Percentiles rank a stretch among this genome's conserved stretches.
Evolutionary conservation across 1,284 basidiomycete genomes (phyloP).

Genomic region (Tranzscheliella williamsii): DNA sequence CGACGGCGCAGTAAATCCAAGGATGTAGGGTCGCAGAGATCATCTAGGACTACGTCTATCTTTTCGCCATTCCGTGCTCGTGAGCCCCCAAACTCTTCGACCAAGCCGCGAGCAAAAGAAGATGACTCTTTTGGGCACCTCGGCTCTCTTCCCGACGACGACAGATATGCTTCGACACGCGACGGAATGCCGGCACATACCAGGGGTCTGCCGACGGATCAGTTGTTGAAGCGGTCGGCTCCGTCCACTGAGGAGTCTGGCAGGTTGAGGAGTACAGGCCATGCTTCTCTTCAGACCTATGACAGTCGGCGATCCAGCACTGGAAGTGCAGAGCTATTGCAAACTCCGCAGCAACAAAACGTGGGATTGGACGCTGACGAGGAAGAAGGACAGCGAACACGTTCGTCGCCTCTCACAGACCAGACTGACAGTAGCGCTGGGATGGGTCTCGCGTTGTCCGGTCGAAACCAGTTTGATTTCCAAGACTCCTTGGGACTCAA

Average conservation of each 20-base stretch:
- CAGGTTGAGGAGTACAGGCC: too few species aligned
- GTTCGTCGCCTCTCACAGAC: constrained; percentile 12
- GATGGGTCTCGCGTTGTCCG: constrained; percentile 11
- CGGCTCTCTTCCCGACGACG: constrained; percentile 14
- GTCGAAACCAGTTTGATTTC: constrained; percentile 10
- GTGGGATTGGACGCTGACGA: constrained; percentile 2
- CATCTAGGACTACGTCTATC: constrained; percentile 15
- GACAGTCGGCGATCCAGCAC: too few species aligned
- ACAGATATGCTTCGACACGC: constrained; percentile 3
- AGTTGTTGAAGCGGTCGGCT: background rate
- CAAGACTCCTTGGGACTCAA: constrained; percentile 7
- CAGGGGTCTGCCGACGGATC: too few species aligned
- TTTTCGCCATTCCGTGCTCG: constrained; percentile 35
- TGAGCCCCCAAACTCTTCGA: constrained; percentile 7
- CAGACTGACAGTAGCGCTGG: constrained; percentile 13
- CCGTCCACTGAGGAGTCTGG: constrained; percentile 1
- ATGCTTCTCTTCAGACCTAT: constrained; percentile 2
- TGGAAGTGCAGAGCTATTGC: constrained; percentile 9
- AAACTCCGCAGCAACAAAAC: constrained; percentile 1
- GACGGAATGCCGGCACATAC: constrained; percentile 11
- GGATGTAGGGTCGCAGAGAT: constrained; percentile 5
- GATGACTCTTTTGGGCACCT: constrained; percentile 25
- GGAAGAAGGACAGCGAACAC: constrained; percentile 1
- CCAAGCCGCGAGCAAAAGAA: constrained; percentile 1
- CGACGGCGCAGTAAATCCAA: constrained; percentile 24